phyloP scores from a whole-genome alignment of 2,329 filamentous ascomycete genomes.

The Alternaria arbusti region DNA sequence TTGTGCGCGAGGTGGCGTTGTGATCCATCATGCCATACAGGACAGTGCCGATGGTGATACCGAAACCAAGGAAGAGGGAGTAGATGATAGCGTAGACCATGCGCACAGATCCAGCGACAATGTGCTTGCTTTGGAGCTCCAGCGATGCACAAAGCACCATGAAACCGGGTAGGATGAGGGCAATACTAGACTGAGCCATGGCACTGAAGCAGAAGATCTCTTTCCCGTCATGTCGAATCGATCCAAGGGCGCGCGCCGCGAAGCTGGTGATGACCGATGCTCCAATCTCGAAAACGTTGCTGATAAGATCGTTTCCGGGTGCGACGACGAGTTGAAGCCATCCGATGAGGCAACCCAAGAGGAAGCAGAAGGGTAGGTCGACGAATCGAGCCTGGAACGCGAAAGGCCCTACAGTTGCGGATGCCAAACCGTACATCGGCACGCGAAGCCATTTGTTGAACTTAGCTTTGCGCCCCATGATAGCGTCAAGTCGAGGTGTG shows the following conservation, averaged over 20 bases:
- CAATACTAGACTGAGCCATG: conserved; percentile 58
- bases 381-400: conserved; percentile 78
- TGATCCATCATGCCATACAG: conserved; percentile 57
- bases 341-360: conserved; percentile 77
- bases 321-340: conserved; percentile 76
- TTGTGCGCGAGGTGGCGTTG: conserved; percentile 54
- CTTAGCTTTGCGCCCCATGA: conserved; percentile 64
- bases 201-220: conserved; percentile 59
- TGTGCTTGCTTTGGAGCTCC: conserved; percentile 56
- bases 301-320: conserved; percentile 74
- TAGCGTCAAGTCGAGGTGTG: conserved; percentile 66
- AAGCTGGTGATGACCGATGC: conserved; percentile 59
- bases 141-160: conserved; percentile 58
- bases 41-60: conserved; percentile 59
- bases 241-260: conserved; percentile 57
- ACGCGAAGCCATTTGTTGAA: conserved; percentile 60
- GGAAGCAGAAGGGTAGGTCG: conserved; percentile 78
- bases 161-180: conserved; percentile 59
- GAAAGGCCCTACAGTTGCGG: conserved; percentile 77
- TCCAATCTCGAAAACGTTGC: conserved; percentile 58
- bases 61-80: conserved; percentile 59
- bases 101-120: conserved; percentile 58
- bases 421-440: conserved; percentile 75
- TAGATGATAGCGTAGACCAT: conserved; percentile 62
- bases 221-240: conserved; percentile 49